Base-by-base conservation (phyloP, 31 red algal genomes). In the Bonnemaisonia californica region DNA sequence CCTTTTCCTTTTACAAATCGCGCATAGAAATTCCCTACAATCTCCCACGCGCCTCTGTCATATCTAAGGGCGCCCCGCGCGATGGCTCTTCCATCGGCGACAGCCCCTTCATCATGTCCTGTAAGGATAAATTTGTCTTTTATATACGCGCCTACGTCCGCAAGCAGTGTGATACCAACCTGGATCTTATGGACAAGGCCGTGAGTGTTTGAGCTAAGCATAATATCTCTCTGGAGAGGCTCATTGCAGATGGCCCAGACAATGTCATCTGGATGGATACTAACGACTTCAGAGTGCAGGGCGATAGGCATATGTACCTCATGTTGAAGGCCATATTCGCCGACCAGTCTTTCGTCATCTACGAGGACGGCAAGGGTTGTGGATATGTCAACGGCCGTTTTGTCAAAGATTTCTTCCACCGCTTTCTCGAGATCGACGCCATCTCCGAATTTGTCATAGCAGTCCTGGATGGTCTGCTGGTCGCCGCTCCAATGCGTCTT, bases 11-110 rank as follows among this genome's bases (percentile, higher is more conserved):
- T 19, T 26, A 26, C 19, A 65, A 28, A 65, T 13, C 28, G 12
- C 18, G 12, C 12, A 65, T 65, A 13, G 19, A 65, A 18, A 28
- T 65, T 26, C 61, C 61, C 24, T 65, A 65, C 61, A 65, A 65
- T 27, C 61, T 65, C 19, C 0, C 21, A 24, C 61, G 61, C 18
- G 61, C 21, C 24, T 65, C 61, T 12, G 61, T 26, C 19, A 26
- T 65, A 24, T 26, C 12, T 65, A 26, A 65, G 13, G 61, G 61
- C 12, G 24, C 19, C 12, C 24, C 24, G 12, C 18, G 61, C 19
- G 61, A 65, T 65, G 61, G 61, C 13, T 65, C 61, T 28, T 65
- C 61, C 13, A 12, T 65, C 24, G 61, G 61, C 28, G 61, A 65
- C 13, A 65, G 61, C 28, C 61, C 61, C 12, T 18, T 65, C 24